A percentile compares a stretch with the other conserved stretches of the same genome.
Conservation (phyloP, 495 filamentous ascomycete genomes). For the Hyaloscypha bicolor region DNA sequence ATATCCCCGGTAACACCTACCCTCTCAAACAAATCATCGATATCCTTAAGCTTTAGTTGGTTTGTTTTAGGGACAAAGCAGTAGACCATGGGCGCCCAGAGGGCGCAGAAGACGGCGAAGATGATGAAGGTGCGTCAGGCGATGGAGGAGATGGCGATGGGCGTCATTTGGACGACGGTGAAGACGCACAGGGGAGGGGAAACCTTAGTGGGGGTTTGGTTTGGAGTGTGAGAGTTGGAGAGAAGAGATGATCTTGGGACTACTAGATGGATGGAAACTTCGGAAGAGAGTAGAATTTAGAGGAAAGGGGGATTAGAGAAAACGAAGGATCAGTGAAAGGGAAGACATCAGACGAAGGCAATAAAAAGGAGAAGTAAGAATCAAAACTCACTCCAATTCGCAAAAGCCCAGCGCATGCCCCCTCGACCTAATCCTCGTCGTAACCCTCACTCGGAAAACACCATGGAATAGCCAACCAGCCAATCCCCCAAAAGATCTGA, state of each 20-base stretch:
- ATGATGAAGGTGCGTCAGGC: slow-evolving; percentile 52
- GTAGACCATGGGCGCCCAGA: slow-evolving; percentile 68
- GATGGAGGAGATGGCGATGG: slow-evolving; percentile 47
- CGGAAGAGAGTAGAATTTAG: no score
- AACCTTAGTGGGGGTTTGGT: neutral
- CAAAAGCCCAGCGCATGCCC: slow-evolving; percentile 3
- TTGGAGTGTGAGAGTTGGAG: slow-evolving; percentile 39
- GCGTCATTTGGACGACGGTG: slow-evolving; percentile 52
- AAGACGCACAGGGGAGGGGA: slow-evolving; percentile 41
- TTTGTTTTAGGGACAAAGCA: slow-evolving; percentile 78
- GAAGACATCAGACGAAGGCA: neutral
- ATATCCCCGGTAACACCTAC: slow-evolving; percentile 19
- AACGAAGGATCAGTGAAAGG: neutral
- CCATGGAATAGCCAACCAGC: slow-evolving; percentile 45
- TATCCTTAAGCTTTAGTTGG: slow-evolving; percentile 70
- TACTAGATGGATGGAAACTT: neutral
- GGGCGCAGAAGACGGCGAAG: slow-evolving; percentile 65
- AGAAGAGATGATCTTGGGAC: no score
- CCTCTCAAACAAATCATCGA: slow-evolving; percentile 74
- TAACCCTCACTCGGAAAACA: slow-evolving; percentile 27
- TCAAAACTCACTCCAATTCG: slow-evolving; percentile 4
- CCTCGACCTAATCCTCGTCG: slow-evolving; percentile 9
- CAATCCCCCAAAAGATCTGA: slow-evolving; percentile 45
- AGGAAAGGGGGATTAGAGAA: no score
- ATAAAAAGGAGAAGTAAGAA: neutral